Conservation (phyloP, 257 asterid genomes). For the Lycium barbarum region DNA sequence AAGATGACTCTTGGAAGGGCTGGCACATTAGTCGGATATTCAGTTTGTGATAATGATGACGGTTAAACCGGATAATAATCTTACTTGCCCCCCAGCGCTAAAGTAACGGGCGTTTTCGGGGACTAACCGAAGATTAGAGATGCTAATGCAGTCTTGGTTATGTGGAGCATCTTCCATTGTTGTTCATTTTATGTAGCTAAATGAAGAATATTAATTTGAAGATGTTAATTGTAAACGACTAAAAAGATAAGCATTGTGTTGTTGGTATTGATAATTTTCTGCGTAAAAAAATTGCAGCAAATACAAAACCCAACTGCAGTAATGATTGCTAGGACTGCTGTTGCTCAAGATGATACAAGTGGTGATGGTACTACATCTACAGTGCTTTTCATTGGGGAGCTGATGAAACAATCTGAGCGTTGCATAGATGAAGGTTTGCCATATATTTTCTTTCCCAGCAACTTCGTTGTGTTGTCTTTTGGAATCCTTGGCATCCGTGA, state of each 20-base stretch:
- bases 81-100: background rate
- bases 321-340: constrained; percentile 99
- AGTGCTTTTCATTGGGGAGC: constrained; percentile 96
- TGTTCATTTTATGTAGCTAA: constrained; percentile 5
- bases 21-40: constrained; percentile 18
- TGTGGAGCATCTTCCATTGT: background rate
- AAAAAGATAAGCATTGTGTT: background rate
- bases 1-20: background rate
- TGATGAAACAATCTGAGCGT: constrained; percentile 98
- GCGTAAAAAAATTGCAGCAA: constrained; percentile 62
- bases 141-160: background rate
- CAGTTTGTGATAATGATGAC: background rate
- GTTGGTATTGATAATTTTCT: constrained; percentile 13
- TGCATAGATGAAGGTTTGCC: constrained; percentile 90
- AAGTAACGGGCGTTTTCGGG: background rate
- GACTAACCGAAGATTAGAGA: background rate
- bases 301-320: constrained; percentile 99
- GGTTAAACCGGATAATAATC: background rate
- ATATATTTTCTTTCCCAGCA: background rate
- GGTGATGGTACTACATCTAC: constrained; percentile 99
- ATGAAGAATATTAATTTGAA: background rate
- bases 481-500: background rate
- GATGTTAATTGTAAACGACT: background rate
- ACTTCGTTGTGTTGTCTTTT: constrained; percentile 5
- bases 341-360: constrained; percentile 97